Percentiles rank a stretch among this genome's conserved stretches.
Conservation (phyloP, 1,284 basidiomycete species). For the Fistulina hepatica region DNA sequence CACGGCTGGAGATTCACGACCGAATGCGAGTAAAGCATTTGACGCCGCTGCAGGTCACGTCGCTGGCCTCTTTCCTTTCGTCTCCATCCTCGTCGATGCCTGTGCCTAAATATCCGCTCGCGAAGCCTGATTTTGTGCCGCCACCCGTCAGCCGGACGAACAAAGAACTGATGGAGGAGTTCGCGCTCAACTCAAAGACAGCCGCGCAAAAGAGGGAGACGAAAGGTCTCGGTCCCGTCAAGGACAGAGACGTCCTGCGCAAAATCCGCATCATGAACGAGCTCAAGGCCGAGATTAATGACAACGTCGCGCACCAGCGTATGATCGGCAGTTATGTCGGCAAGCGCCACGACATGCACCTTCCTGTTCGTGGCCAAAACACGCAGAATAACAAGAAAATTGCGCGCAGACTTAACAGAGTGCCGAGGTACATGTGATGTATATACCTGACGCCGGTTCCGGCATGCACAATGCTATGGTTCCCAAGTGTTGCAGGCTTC, state of each 20-base stretch:
- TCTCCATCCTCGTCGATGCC: conserved; percentile 64
- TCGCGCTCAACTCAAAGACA: too few relatives aligned
- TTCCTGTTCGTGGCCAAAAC: conserved; percentile 85
- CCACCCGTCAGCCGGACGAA: conserved; percentile 34
- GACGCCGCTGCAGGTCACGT: conserved; percentile 71
- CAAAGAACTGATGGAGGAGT: conserved; percentile 30
- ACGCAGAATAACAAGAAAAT: conserved; percentile 81
- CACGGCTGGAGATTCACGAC: conserved; percentile 81
- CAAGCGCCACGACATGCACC: conserved; percentile 75
- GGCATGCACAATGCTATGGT: too few relatives aligned
- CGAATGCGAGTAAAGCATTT: conserved; percentile 67
- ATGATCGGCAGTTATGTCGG: conserved; percentile 87
- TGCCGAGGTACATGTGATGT: too few relatives aligned
- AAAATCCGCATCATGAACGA: conserved; percentile 77
- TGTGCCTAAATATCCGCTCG: conserved; percentile 53
- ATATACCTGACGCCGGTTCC: too few relatives aligned
- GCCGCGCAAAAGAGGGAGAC: conserved; percentile 18
- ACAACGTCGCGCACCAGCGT: conserved; percentile 84
- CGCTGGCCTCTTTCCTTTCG: conserved; percentile 80
- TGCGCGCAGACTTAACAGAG: conserved; percentile 74
- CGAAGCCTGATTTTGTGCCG: conserved; percentile 38
- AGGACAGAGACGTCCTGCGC: conserved; percentile 41
- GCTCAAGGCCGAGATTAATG: conserved; percentile 64
- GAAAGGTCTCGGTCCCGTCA: conserved; percentile 7
- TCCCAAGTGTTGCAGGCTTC: too few relatives aligned